A percentile compares a stretch with the other conserved stretches of the same genome.
Evolutionary conservation across 2,329 filamentous ascomycete genomes (phyloP).

Genomic region (Aspergillus sergii): DNA sequence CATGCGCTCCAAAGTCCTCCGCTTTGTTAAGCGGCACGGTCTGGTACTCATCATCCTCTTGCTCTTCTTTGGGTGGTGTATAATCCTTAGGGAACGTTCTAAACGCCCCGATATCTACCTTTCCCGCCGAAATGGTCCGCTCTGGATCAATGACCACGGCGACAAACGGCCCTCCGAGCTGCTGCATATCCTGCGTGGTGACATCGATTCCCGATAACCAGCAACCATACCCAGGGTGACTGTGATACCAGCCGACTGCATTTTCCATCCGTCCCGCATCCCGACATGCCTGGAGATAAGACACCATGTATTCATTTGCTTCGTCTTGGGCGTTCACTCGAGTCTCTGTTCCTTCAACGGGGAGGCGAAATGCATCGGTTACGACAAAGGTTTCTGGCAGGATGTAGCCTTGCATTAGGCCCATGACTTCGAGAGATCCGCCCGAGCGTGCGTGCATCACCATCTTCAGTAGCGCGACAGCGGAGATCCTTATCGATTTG

Average conservation of each 20-base stretch:
- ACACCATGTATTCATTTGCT: slow-evolving; percentile 95
- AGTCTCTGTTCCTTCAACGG: slow-evolving; percentile 98
- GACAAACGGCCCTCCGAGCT: slow-evolving; percentile 89
- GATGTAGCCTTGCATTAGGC: slow-evolving; percentile 94
- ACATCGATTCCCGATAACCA: slow-evolving; percentile 98
- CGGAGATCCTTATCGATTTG: slow-evolving; percentile 89
- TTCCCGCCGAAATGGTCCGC: slow-evolving; percentile 88
- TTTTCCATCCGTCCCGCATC: slow-evolving; percentile 83
- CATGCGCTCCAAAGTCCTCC: slow-evolving; percentile 93
- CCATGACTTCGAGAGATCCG: slow-evolving; percentile 92
- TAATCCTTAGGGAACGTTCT: slow-evolving; percentile 81
- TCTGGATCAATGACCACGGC: slow-evolving; percentile 97
- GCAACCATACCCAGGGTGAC: slow-evolving; percentile 95
- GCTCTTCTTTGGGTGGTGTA: slow-evolving; percentile 56
- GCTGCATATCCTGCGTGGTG: slow-evolving; percentile 80
- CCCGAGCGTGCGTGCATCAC: slow-evolving; percentile 98
- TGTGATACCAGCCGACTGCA: slow-evolving; percentile 97
- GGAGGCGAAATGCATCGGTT: slow-evolving; percentile 89
- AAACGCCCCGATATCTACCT: slow-evolving; percentile 97
- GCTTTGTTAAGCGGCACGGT: slow-evolving; percentile 87
- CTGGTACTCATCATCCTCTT: slow-evolving; percentile 49
- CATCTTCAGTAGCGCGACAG: slow-evolving; percentile 96
- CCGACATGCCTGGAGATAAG: slow-evolving; percentile 75
- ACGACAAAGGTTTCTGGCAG: slow-evolving; percentile 82
- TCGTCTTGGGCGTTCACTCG: slow-evolving; percentile 94